phyloP scores from a whole-genome alignment of 148 eudicot species.

The Dysphania ambrosioides region DNA sequence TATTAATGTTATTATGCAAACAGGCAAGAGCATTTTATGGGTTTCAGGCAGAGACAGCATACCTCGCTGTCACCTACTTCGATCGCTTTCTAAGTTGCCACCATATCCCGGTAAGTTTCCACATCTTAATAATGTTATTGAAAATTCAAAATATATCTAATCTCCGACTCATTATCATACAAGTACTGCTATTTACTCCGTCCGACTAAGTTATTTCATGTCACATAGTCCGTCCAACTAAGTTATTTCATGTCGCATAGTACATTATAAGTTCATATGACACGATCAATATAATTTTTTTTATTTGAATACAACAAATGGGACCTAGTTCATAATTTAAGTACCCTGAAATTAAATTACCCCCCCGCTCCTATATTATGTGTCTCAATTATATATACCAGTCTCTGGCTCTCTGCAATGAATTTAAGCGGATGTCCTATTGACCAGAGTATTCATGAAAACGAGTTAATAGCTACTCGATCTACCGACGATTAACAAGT shows the following conservation, averaged over 20 bases:
- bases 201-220: too few species aligned
- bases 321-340: not conserved
- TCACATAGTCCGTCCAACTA: too few species aligned
- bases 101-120: conserved; percentile 59
- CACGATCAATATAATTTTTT: too few species aligned
- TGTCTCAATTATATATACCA: conserved; percentile 24
- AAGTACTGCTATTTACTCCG: too few species aligned
- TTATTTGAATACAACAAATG: too few species aligned
- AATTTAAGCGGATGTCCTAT: conserved; percentile 19
- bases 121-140: too few species aligned
- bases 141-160: too few species aligned
- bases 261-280: too few species aligned
- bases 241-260: too few species aligned
- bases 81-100: conserved; percentile 72
- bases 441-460: conserved; percentile 11
- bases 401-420: conserved; percentile 16
- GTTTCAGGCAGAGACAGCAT: conserved; percentile 83
- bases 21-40: conserved; percentile 69
- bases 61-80: conserved; percentile 74
- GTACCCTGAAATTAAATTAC: conserved; percentile 2
- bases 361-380: conserved; percentile 22
- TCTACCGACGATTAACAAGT: conserved; percentile 10
- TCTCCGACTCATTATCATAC: too few species aligned
- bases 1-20: not conserved
- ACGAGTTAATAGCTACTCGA: conserved; percentile 8